These are phyloP conservation scores for Xylariaceae sp. DNA, from an alignment of 2,329 filamentous ascomycete genomes.

Conservation along the genomic window DNA sequence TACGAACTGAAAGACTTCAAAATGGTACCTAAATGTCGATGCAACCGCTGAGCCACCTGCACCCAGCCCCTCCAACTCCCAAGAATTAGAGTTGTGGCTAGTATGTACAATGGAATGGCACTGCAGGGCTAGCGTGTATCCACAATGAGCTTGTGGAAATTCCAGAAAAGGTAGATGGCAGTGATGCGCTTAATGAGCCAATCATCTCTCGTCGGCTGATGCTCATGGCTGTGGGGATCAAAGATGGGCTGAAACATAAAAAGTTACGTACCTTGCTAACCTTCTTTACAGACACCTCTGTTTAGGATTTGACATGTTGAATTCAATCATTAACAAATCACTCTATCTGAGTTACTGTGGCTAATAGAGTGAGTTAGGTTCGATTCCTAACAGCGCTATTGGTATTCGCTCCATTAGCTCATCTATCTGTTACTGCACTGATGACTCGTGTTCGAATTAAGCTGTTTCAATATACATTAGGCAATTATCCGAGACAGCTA, in stretches of 20 bases:
- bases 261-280: conserved; percentile 15
- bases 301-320: background rate
- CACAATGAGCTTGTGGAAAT: conserved; percentile 12
- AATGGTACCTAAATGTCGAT: conserved; percentile 18
- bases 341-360: too few relatives aligned
- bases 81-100: conserved; percentile 21
- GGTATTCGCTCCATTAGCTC: too few relatives aligned
- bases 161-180: conserved; percentile 21
- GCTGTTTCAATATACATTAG: background rate
- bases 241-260: conserved; percentile 26
- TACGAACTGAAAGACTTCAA: background rate
- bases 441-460: background rate
- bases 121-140: conserved; percentile 20
- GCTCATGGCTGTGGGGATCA: conserved; percentile 13
- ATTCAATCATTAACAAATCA: background rate
- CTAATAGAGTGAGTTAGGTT: too few relatives aligned
- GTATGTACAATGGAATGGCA: conserved; percentile 3
- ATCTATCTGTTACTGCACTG: background rate
- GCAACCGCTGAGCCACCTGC: conserved; percentile 23
- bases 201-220: conserved; percentile 18
- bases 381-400: too few relatives aligned
- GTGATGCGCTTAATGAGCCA: conserved; percentile 21
- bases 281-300: too few relatives aligned
- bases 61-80: conserved; percentile 9
- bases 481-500: background rate